Conservation (phyloP, 1,139 yeast genomes). For the Trichomonascaceae sp. region DNA sequence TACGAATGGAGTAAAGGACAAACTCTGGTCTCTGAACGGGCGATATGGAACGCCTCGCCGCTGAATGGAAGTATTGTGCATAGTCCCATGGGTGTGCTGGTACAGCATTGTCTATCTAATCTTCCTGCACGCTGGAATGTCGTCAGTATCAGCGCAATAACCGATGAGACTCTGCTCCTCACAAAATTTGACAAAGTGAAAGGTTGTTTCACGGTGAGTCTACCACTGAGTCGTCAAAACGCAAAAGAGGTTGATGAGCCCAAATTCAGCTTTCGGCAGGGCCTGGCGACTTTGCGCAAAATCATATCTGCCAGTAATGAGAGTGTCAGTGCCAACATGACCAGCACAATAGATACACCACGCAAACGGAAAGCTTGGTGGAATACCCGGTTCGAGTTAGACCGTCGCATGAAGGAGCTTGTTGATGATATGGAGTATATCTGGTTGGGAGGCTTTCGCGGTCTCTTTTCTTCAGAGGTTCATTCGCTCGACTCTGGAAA, state of each 20-base stretch:
- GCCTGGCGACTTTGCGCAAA: slow-evolving; percentile 31
- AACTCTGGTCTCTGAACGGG: no score
- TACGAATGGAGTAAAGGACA: no score
- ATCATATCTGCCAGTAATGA: slow-evolving; percentile 50
- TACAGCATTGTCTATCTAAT: no score
- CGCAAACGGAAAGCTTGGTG: slow-evolving; percentile 71
- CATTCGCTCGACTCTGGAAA: slow-evolving; percentile 8
- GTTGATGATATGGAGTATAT: slow-evolving; percentile 44
- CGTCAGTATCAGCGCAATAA: slow-evolving; percentile 44
- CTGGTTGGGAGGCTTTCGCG: slow-evolving; percentile 77
- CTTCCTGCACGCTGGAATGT: slow-evolving; percentile 46
- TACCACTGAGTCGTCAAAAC: slow-evolving; percentile 46
- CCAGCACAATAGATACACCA: slow-evolving; percentile 33
- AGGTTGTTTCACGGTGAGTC: slow-evolving; percentile 37
- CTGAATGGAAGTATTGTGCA: no score
- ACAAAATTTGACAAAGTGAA: slow-evolving; percentile 30
- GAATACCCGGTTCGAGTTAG: slow-evolving; percentile 52
- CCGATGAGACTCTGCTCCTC: slow-evolving; percentile 45
- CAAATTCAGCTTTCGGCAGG: slow-evolving; percentile 34
- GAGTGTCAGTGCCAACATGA: slow-evolving; percentile 34
- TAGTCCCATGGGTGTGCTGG: no score
- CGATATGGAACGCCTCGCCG: no score
- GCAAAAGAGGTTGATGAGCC: slow-evolving; percentile 35
- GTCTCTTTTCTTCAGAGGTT: slow-evolving; percentile 36
- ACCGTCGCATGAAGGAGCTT: slow-evolving; percentile 40